Conservation (phyloP, 2,329 filamentous ascomycete species). For the Colletotrichum salicis region DNA sequence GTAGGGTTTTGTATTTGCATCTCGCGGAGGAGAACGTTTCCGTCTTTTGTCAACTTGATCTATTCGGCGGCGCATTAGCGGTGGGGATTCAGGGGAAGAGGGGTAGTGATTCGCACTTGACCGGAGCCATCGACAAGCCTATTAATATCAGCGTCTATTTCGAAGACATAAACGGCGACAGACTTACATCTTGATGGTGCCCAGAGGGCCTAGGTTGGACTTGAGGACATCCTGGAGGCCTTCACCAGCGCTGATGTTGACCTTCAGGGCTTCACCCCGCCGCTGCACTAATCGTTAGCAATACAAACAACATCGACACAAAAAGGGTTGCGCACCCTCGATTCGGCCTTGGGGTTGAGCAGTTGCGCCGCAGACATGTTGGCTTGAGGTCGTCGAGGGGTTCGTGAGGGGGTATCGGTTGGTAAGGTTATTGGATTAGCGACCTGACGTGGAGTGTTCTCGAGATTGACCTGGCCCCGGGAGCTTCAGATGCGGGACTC, state of each 20-base stretch:
- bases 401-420: slow-evolving; percentile 32
- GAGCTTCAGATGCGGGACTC: slow-evolving; percentile 36
- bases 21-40: slow-evolving; percentile 82
- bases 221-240: slow-evolving; percentile 93
- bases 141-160: slow-evolving; percentile 40
- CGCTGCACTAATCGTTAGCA: slow-evolving; percentile 67
- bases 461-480: slow-evolving; percentile 32
- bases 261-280: slow-evolving; percentile 93
- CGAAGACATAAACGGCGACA: not conserved
- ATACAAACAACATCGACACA: slow-evolving; percentile 50
- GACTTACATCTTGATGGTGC: slow-evolving; percentile 91
- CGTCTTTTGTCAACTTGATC: slow-evolving; percentile 99
- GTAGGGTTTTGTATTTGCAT: slow-evolving; percentile 99
- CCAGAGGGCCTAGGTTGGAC: slow-evolving; percentile 92
- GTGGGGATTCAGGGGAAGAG: slow-evolving; percentile 18
- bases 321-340: slow-evolving; percentile 73
- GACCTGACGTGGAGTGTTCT: slow-evolving; percentile 35
- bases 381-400: slow-evolving; percentile 33
- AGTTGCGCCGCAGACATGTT: slow-evolving; percentile 96
- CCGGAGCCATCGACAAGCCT: slow-evolving; percentile 78
- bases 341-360: slow-evolving; percentile 98
- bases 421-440: slow-evolving; percentile 33
- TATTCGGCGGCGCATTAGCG: slow-evolving; percentile 48
- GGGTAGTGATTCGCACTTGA: slow-evolving; percentile 60
- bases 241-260: slow-evolving; percentile 97